Conservation (phyloP, 306 rosid species). For the Quercus alba region DNA sequence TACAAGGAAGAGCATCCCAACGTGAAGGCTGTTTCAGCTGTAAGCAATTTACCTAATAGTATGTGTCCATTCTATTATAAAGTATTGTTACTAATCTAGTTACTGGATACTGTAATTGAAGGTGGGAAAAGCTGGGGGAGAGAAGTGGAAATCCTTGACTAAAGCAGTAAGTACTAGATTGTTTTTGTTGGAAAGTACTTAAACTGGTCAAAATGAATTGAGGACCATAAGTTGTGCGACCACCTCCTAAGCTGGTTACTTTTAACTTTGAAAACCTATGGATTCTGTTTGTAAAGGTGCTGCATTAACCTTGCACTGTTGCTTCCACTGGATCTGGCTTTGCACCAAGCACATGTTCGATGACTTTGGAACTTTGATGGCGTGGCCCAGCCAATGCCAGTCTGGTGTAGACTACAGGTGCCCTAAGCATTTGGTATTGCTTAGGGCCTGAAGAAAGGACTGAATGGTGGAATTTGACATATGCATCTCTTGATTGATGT, state of each 20-base stretch:
- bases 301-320: conserved; percentile 9
- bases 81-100: conserved; percentile 6
- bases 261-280: conserved; percentile 14
- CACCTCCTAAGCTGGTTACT: conserved; percentile 4
- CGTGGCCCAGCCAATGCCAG: conserved; percentile 6
- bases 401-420: conserved; percentile 4
- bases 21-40: conserved; percentile 38
- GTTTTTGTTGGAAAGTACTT: background rate
- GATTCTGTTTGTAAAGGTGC: conserved; percentile 19
- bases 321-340: conserved; percentile 1
- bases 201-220: background rate
- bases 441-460: background rate
- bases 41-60: conserved; percentile 11
- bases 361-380: conserved; percentile 10
- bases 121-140: conserved; percentile 41
- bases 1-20: conserved; percentile 35
- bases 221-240: background rate
- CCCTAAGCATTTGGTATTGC: background rate
- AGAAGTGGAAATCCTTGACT: conserved; percentile 36
- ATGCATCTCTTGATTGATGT: conserved; percentile 5
- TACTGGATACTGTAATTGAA: conserved; percentile 15
- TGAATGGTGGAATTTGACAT: conserved; percentile 8
- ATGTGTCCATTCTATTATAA: background rate
- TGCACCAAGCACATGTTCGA: conserved; percentile 8
- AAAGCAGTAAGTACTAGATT: conserved; percentile 12